Percentiles rank a stretch among this genome's conserved stretches.
These are phyloP conservation scores for Corrigiola litoralis DNA, from an alignment of 179 eudicot genomes.

Conservation along the genomic window DNA sequence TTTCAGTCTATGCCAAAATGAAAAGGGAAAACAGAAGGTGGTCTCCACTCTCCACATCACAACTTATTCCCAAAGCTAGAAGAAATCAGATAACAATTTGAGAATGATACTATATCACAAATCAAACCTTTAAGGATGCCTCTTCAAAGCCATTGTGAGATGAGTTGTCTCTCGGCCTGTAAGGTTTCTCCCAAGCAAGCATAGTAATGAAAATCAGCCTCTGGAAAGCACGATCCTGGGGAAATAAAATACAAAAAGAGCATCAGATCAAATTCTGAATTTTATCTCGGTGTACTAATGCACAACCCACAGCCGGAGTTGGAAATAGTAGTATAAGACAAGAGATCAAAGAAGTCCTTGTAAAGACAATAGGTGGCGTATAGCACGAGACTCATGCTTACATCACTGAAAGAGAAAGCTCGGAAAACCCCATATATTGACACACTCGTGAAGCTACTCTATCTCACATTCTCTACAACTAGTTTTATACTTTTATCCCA, in stretches of 20 bases:
- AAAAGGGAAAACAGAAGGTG: not conserved
- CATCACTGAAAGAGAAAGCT: too few relatives aligned
- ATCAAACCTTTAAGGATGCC: conserved; percentile 53
- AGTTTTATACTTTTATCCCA: too few relatives aligned
- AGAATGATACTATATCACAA: not conserved
- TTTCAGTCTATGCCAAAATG: not conserved
- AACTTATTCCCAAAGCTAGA: not conserved
- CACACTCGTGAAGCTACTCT: too few relatives aligned
- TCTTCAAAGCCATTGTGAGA: conserved; percentile 36
- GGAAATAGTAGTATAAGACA: not conserved
- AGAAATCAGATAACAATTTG: not conserved
- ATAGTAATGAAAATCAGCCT: conserved; percentile 71
- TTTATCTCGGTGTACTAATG: not conserved
- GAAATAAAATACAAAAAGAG: conserved; percentile 8
- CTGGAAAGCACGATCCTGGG: conserved; percentile 78
- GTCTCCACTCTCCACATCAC: not conserved
- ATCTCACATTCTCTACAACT: too few relatives aligned
- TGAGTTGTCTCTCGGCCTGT: conserved; percentile 29
- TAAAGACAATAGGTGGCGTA: too few relatives aligned
- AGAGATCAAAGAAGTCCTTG: too few relatives aligned
- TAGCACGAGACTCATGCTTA: too few relatives aligned
- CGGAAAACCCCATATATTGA: too few relatives aligned
- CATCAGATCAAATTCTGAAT: not conserved
- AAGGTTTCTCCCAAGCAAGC: conserved; percentile 94
- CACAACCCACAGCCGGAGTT: not conserved